Base-by-base conservation (phyloP, 179 eudicot species). In the Gypsophila paniculata region DNA sequence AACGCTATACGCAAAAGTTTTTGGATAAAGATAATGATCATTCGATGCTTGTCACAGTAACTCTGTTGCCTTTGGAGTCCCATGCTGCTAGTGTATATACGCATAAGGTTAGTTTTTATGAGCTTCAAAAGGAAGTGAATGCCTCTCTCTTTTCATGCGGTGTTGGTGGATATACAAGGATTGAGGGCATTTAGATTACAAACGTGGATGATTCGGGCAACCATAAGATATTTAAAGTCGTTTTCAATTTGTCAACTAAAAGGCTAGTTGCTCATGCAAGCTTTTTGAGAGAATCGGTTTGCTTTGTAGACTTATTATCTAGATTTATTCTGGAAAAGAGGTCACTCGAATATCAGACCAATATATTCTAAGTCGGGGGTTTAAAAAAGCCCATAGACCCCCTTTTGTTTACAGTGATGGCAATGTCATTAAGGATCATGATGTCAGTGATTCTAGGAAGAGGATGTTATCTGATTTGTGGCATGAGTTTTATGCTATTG, bases 71-170 rank as follows among this genome's bases (percentile, higher is more conserved):
- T 2, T 54, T 69, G 13, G 63, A 69, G 18, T 32, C 3, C 8
- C 63, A 69, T 55, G 71, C 22, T 21, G 44, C 46, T 1, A n/a
- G 21, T 14, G 26, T 68, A 6, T 68, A 68, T 36, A 68, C 72
- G 4, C 11, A 49, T 10, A 29, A 29, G 34, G 17, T 8, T 3
- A 2, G 49, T 11, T 68, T 68, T 23, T 14, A 68, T 26, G 61
- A 25, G 11, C 51, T 68, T 29, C 61, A 46, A 32, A 15, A 29
- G 11, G 26, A 51, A 12, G 25, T 52, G 9, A 4, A n/a, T 0
- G 17, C 19, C 17, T 22, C 61, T 21, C 14, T 36, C 0, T 52
- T 17, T 52, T 7, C 39, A 6, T 49, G 60, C 29, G 73, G 34
- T 36, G 62, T 54, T 9, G 29, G 3, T 29, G 51, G 23, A 4